Base-by-base conservation (phyloP, 257 asterid species). In the Misopates orontium region DNA sequence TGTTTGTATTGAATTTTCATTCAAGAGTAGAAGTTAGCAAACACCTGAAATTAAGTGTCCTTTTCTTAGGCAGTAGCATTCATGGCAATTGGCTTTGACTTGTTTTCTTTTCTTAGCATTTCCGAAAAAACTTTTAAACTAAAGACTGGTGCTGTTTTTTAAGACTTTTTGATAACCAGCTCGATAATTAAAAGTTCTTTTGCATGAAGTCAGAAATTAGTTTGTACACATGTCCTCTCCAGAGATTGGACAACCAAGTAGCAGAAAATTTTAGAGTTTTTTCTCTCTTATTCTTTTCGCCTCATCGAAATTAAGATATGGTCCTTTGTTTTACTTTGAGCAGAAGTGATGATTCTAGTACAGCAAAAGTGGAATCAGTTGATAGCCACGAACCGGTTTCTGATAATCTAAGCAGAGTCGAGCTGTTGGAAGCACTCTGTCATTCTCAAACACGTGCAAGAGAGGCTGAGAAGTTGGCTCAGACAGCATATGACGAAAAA, bases 381-480 rank as follows among this genome's bases (percentile, higher is more conserved):
- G 71, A 69, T 47, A 59, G 75, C 25, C 60, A 28, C 15, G 71
- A 42, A 66, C 47, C 71, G n/a, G 48, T 44, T n/a, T 61, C 51
- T 32, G 52, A 57, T 15, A 71, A 72, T 60, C 82, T 83, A 17
- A 85, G 72, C 81, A 73, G 80, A 79, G 62, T n/a, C 16, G 55
- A 85, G 56, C 71, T 85, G 71, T 59, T 83, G 32, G 93, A 75
- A 70, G 93, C 93, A 48, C 85, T 85, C 14, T 83, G 93, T 82
- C 87, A 85, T 75, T 85, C 93, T 45, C 93, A 85, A 75, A 85
- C 87, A 49, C 84, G 89, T 56, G 93, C 93, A 67, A 79, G 93
- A 71, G 83, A 83, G 48, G 93, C 93, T 1, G 93, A 85, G 81
- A 80, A 79, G 60, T 49, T 77, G 71, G 93, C 93, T 55, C 87